phyloP scores from a whole-genome alignment of 441 rosid species.

The Monsonia emarginata region DNA sequence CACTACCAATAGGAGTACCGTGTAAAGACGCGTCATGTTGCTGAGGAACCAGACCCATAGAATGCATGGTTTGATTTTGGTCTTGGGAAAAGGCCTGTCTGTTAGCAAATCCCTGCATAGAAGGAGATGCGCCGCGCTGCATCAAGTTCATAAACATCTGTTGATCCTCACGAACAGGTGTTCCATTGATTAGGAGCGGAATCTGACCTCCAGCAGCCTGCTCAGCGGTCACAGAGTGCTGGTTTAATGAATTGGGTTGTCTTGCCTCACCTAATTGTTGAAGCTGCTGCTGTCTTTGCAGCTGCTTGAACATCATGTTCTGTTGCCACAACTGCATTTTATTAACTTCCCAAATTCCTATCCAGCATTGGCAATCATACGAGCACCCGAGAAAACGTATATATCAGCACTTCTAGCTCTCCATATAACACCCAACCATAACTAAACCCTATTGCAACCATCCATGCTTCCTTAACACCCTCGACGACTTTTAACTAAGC shows the following conservation, averaged over 20 bases:
- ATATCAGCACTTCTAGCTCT: not conserved
- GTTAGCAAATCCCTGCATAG: constrained; percentile 10
- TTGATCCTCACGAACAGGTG: constrained; percentile 35
- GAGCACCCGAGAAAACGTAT: not conserved
- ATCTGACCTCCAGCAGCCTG: constrained; percentile 27
- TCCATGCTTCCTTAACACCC: not conserved
- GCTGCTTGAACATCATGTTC: constrained; percentile 43
- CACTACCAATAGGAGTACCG: constrained; percentile 28
- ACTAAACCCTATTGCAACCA: constrained; percentile 1
- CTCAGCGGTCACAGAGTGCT: constrained; percentile 25
- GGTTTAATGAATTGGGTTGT: constrained; percentile 37
- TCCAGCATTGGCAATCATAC: not conserved
- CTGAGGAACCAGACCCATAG: constrained; percentile 23
- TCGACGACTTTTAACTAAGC: not conserved
- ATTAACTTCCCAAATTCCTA: constrained; percentile 11
- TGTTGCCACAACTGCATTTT: constrained; percentile 49
- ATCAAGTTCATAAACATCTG: constrained; percentile 37
- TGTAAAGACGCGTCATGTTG: constrained; percentile 34
- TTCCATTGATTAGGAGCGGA: constrained; percentile 33
- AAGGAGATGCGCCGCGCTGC: constrained; percentile 26
- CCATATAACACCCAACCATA: not conserved
- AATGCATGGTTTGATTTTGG: constrained; percentile 24
- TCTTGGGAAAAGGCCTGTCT: constrained; percentile 22
- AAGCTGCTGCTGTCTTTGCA: constrained; percentile 44
- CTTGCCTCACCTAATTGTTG: constrained; percentile 32